Conservation (phyloP, 1,284 basidiomycete genomes). For the Naganishia albida region DNA sequence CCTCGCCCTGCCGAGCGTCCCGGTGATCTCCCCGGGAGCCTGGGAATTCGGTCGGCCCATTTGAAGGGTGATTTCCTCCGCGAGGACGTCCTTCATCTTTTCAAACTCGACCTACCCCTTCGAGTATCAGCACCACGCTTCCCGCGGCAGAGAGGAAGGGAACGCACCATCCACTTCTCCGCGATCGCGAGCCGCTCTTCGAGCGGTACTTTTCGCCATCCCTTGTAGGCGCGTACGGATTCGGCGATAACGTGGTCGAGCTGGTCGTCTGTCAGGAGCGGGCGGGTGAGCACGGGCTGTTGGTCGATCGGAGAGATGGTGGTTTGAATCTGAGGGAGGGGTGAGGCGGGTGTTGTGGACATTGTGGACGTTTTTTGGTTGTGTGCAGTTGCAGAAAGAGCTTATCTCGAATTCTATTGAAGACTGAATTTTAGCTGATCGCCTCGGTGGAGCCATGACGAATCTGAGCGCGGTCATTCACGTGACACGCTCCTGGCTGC, state of each 20-base stretch:
- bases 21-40: slow-evolving; percentile 73
- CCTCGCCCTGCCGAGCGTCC: slow-evolving; percentile 75
- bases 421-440: no score
- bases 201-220: slow-evolving; percentile 70
- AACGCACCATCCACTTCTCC: slow-evolving; percentile 69
- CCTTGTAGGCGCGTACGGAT: slow-evolving; percentile 67
- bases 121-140: background rate
- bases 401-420: no score
- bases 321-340: slow-evolving; percentile 50
- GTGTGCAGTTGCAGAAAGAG: no score
- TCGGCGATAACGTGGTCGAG: slow-evolving; percentile 64
- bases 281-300: slow-evolving; percentile 53
- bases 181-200: slow-evolving; percentile 72
- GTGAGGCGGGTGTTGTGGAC: background rate
- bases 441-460: no score
- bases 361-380: no score
- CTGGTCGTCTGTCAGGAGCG: slow-evolving; percentile 54
- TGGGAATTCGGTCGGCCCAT: slow-evolving; percentile 82
- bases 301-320: slow-evolving; percentile 59
- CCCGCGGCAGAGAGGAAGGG: slow-evolving; percentile 9
- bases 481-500: no score
- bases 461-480: no score
- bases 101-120: slow-evolving; percentile 73
- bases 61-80: slow-evolving; percentile 71
- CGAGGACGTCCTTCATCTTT: slow-evolving; percentile 67